These are phyloP conservation scores for Fusarium tanahbumbuense DNA, from an alignment of 2,329 filamentous ascomycete species.

Conservation along the genomic window DNA sequence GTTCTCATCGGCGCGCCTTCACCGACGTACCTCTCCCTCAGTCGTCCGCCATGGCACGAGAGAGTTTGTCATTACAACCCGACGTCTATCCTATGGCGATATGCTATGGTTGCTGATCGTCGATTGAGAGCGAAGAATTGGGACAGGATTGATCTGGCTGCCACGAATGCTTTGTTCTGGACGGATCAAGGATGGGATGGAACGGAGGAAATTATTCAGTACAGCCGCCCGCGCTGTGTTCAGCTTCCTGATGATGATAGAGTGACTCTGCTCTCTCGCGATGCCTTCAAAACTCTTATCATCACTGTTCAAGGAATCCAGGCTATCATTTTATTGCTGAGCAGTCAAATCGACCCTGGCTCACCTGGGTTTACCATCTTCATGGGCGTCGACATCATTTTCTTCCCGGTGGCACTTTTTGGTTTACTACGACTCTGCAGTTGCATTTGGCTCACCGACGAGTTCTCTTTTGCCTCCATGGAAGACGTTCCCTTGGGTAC, in stretches of 20 bases:
- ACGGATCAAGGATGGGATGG: slow-evolving; percentile 28
- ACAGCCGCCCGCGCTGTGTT: neutral
- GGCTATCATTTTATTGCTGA: neutral
- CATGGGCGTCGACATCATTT: slow-evolving; percentile 21
- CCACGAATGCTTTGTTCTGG: slow-evolving; percentile 25
- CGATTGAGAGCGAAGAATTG: slow-evolving; percentile 10
- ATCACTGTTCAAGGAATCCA: slow-evolving; percentile 11
- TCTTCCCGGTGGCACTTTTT: slow-evolving; percentile 15
- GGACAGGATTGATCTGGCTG: slow-evolving; percentile 11
- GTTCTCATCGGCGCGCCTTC: slow-evolving; percentile 18
- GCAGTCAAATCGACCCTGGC: neutral
- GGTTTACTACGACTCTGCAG: slow-evolving; percentile 14
- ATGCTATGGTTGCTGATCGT: slow-evolving; percentile 12
- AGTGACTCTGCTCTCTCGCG: neutral
- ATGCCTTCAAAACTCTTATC: slow-evolving; percentile 6
- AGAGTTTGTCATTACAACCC: slow-evolving; percentile 28
- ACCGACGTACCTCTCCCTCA: neutral
- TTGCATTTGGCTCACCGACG: slow-evolving; percentile 4
- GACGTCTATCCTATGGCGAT: slow-evolving; percentile 29
- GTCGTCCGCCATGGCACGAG: slow-evolving; percentile 26
- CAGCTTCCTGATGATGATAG: slow-evolving; percentile 1
- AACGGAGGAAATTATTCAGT: slow-evolving; percentile 9
- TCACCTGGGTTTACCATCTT: neutral
- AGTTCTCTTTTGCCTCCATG: slow-evolving; percentile 1
- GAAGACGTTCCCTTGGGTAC: neutral